A percentile compares a stretch with the other conserved stretches of the same genome.
phyloP scores from a whole-genome alignment of 2,329 filamentous ascomycete species.

The Didymella pomorum region DNA sequence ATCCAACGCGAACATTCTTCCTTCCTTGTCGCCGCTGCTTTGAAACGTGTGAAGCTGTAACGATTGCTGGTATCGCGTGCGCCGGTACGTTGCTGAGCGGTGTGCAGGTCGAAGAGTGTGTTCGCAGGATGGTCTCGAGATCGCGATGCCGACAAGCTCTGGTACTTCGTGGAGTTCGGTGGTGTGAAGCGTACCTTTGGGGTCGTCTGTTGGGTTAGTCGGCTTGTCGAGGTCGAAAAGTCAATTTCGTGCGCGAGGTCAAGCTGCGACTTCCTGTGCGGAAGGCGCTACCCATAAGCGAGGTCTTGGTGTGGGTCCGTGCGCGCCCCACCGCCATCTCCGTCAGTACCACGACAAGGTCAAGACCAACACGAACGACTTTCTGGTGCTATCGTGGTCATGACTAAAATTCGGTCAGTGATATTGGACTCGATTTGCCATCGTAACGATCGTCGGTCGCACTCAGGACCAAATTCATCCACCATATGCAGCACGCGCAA shows the following conservation, averaged over 20 bases:
- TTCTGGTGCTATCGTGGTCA: no score
- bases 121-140: constrained; percentile 24
- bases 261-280: not conserved
- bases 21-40: constrained; percentile 12
- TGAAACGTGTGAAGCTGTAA: constrained; percentile 29
- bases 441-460: no score
- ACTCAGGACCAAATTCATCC: no score
- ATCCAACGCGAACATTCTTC: constrained; percentile 9
- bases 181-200: constrained; percentile 43
- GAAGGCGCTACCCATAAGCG: constrained; percentile 8
- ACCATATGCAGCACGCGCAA: no score
- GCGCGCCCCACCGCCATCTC: not conserved
- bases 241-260: constrained; percentile 3
- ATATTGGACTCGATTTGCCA: no score
- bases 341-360: no score
- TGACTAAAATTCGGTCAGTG: no score
- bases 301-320: constrained; percentile 15
- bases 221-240: constrained; percentile 31
- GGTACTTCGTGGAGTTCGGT: constrained; percentile 15
- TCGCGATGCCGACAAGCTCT: constrained; percentile 30
- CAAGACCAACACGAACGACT: no score
- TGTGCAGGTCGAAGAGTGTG: constrained; percentile 20
- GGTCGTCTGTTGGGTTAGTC: constrained; percentile 49
- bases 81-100: constrained; percentile 30
- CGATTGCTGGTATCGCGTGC: constrained; percentile 30